A percentile compares a stretch with the other conserved stretches of the same genome.
Evolutionary conservation across 805 yeast genomes (phyloP).

Genomic region (Metschnikowia picachoensis): DNA sequence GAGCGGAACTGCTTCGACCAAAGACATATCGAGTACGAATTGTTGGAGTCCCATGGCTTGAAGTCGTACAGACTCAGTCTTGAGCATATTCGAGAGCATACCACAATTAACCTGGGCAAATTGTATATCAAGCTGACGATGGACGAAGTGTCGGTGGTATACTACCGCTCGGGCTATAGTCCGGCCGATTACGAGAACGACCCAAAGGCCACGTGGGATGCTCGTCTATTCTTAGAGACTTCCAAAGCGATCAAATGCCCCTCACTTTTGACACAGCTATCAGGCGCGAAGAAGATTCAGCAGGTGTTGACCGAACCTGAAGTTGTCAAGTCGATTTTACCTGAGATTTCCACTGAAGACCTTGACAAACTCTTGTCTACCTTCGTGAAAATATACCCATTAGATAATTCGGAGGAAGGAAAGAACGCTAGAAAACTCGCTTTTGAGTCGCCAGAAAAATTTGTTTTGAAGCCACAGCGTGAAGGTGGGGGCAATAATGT

Average conservation of each 20-base stretch:
- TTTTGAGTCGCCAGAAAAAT: slow-evolving; percentile 60
- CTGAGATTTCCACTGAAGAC: slow-evolving; percentile 24
- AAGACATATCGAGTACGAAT: slow-evolving; percentile 70
- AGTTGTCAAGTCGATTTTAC: slow-evolving; percentile 46
- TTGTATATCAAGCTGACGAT: slow-evolving; percentile 51
- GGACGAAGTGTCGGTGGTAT: slow-evolving; percentile 81
- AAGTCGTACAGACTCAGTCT: slow-evolving; percentile 65
- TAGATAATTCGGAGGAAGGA: slow-evolving; percentile 70
- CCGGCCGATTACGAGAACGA: slow-evolving; percentile 68
- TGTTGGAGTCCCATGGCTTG: slow-evolving; percentile 54
- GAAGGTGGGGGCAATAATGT: slow-evolving; percentile 99
- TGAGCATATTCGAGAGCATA: slow-evolving; percentile 47
- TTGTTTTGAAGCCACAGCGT: slow-evolving; percentile 93
- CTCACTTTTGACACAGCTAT: slow-evolving; percentile 77
- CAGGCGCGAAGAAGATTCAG: slow-evolving; percentile 93
- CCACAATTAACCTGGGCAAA: slow-evolving; percentile 42
- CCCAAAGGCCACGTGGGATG: slow-evolving; percentile 67
- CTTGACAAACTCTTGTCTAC: slow-evolving; percentile 47
- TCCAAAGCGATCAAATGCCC: slow-evolving; percentile 89
- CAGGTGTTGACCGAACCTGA: slow-evolving; percentile 68
- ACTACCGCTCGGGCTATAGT: slow-evolving; percentile 85
- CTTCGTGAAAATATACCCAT: slow-evolving; percentile 83
- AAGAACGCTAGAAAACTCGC: slow-evolving; percentile 61
- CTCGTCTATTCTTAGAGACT: slow-evolving; percentile 67
- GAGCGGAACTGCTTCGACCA: slow-evolving; percentile 94